Base-by-base conservation (phyloP, 2,329 filamentous ascomycete species). In the Penicillium rolfsii region DNA sequence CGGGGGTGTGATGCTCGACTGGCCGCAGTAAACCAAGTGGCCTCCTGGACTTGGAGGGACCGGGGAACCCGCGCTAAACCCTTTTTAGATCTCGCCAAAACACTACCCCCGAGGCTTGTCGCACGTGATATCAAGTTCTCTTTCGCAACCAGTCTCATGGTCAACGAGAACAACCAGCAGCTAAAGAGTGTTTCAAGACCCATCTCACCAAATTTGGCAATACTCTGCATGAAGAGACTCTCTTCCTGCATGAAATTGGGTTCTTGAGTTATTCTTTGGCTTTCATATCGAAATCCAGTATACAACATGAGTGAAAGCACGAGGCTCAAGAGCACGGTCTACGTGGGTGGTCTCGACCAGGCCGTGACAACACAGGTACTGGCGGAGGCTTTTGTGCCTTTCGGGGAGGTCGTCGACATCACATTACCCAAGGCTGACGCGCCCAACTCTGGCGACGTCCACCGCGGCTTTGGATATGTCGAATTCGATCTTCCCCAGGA, bases 401-500 rank as follows among this genome's bases (percentile, higher is more conserved):
- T 99, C 76, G 95, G 96, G 73, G 94, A 97, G 76, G 94, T 99
- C 64, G 88, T 91, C 67, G 93, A 97, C 74, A 89, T 99, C 67
- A 90, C 91, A 53, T 81, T 99, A 16, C 95, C 95, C 22, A 96
- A 95, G 77, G 90, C 92, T 59, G 93, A 97, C 73, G 83, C 88
- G 64, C 89, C 90, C 66, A 93, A 91, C 64, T 87, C 90, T 6
- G 87, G 85, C 52, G 91, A 96, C 43, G 81, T 87, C 33, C 95
- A 99, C 76, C 85, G 93, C 55, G 95, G 96, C 0, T 99, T 98
- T 77, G 95, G 93, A 60, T 98, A 99, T 75, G 91, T 99, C 54
- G 95, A 99, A 74, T 99, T 91, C 73, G 93, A 97, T 71, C 85
- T 92, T 59, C 84, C 87, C 12, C 86, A 89, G 59, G 95, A 99